These are phyloP conservation scores for Aspergillus baeticus DNA, from an alignment of 495 filamentous ascomycete genomes.

Conservation along the genomic window DNA sequence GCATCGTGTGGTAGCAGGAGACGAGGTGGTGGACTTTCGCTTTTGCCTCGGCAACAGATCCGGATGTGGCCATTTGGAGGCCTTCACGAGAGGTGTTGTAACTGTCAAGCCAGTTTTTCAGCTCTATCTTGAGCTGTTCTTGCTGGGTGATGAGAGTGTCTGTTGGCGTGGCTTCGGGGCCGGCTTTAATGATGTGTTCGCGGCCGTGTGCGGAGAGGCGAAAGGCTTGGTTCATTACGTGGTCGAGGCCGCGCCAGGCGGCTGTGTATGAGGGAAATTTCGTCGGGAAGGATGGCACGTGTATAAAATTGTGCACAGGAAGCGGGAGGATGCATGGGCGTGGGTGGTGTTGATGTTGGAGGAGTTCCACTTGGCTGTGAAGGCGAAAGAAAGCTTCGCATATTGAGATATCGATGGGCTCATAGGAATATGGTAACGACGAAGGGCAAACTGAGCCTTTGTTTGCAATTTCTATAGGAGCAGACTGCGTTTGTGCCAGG, in stretches of 20 bases:
- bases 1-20: constrained; percentile 44
- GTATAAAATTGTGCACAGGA: not conserved
- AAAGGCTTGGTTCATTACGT: constrained; percentile 1
- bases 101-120: not conserved
- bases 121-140: not conserved
- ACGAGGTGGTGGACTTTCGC: constrained; percentile 31
- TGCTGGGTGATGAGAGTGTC: not conserved
- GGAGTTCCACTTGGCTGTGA: constrained; percentile 2
- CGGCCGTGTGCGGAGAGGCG: not conserved
- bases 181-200: not conserved
- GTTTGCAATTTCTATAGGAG: not conserved
- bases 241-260: constrained; percentile 4
- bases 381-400: constrained; percentile 2
- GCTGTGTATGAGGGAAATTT: not conserved
- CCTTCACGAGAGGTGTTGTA: not conserved
- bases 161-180: no score
- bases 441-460: not conserved
- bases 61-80: not conserved
- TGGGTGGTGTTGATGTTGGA: not conserved
- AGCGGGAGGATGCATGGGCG: not conserved
- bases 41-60: not conserved
- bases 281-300: not conserved
- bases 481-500: not conserved
- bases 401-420: not conserved
- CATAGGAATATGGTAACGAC: not conserved